Conservation (phyloP, 2,329 filamentous ascomycete genomes). For the Diatrype stigma region DNA sequence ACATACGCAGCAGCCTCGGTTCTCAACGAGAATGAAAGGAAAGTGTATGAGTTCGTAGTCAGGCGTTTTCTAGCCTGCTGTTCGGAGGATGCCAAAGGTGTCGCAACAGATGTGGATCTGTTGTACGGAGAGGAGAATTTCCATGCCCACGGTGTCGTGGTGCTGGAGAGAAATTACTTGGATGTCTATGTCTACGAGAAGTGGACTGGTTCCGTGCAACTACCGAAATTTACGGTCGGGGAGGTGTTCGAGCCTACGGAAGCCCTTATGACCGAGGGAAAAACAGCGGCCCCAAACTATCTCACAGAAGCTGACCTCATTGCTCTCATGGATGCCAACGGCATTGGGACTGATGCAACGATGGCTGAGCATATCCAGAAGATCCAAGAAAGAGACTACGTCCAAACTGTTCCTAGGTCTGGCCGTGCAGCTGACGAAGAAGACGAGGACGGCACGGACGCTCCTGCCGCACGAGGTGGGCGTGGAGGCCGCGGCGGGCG, state of each 20-base stretch:
- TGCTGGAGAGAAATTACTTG: slow-evolving; percentile 86
- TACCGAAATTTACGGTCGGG: slow-evolving; percentile 74
- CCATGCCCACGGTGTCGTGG: slow-evolving; percentile 75
- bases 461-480: slow-evolving; percentile 33
- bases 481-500: slow-evolving; percentile 48
- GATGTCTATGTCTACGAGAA: slow-evolving; percentile 96
- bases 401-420: slow-evolving; percentile 55
- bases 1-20: slow-evolving; percentile 70
- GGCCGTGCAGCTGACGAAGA: slow-evolving; percentile 32
- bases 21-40: slow-evolving; percentile 62
- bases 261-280: slow-evolving; percentile 85
- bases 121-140: slow-evolving; percentile 81
- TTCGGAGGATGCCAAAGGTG: slow-evolving; percentile 86
- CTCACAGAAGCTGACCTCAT: slow-evolving; percentile 95
- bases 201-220: slow-evolving; percentile 81
- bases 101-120: slow-evolving; percentile 80
- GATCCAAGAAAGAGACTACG: slow-evolving; percentile 87
- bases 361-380: slow-evolving; percentile 99
- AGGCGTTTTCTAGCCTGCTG: slow-evolving; percentile 93
- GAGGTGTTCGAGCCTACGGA: slow-evolving; percentile 86
- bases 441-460: slow-evolving; percentile 36
- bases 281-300: slow-evolving; percentile 79
- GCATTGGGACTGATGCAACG: slow-evolving; percentile 95
- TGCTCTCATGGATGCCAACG: slow-evolving; percentile 95
- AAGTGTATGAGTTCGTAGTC: slow-evolving; percentile 88